Evolutionary conservation across 1,284 basidiomycete genomes (phyloP), one percentile per base, ranked within the genome.

Genomic region (Vanrija sp.): DNA sequence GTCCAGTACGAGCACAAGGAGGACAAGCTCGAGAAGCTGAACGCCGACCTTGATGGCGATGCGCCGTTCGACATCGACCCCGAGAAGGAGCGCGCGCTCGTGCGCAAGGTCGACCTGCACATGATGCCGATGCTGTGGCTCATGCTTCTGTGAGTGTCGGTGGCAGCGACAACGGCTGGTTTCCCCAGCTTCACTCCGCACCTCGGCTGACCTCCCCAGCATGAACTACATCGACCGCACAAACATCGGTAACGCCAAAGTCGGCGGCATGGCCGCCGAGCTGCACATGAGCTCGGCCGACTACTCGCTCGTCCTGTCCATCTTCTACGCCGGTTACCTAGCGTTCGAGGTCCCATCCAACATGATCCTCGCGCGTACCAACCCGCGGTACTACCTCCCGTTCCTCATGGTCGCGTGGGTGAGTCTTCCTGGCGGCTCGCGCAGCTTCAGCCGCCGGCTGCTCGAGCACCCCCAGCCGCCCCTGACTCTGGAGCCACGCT

Each of bases 251-350:
- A 78, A 78, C 51, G 77, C 77, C n/a, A 67, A 74, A 43, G 64
- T 71, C 8, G 75, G 73, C 12, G 78, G 78, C 4, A 78, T 79
- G 76, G 53, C 72, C 45, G 52, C 19, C 2, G 66, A 69, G 34
- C 68, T 79, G 8, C 53, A 64, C 14, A 63, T 79, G n/a, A 59
- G 62, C 10, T 71, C 71, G 14, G 62, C 63, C 4, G 68, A 72
- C 46, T 68, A 73, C 49, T 66, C 75, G 6, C 66, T 78, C n/a
- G 67, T 72, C 12, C 62, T 76, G 8, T 75, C 68, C 18, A 72
- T 74, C 58, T 74, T 74, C 60, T 74, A 72, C 54, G 66, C 72
- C 45, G 65, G 64, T 25, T 60, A 63, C 62, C 3, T 3, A 9
- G 26, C 29, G 38, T 49, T 55, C 28, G 47, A 64, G 46, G 51